Base-by-base conservation (phyloP, 768 basidiomycete genomes). In the Macrolepiota dolichaula region DNA sequence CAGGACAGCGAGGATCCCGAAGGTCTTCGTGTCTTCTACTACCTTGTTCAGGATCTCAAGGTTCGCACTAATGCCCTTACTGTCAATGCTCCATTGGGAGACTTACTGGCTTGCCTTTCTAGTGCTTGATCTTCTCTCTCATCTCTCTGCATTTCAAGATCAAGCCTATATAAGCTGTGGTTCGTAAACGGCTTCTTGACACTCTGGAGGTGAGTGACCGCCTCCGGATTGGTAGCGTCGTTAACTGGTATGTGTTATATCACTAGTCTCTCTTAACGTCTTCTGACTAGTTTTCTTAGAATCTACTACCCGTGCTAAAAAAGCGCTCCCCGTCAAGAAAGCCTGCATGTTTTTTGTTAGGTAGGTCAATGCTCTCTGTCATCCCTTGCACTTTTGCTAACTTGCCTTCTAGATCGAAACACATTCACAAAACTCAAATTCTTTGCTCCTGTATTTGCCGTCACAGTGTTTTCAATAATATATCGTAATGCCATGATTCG, bases 101-200 rank as follows among this genome's bases (percentile, higher is more conserved):
- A 51, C 4, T 50, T 51, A 12, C 9, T 54, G 19, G 35, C 13
- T 29, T 4, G 6, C 51, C 19, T 25, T 32, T 19, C 5, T 68
- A 99, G 96, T 98, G 96, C 76, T 84, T 98, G 62, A 96, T 99
- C 67, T 97, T 98, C 75, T 98, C 97, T 9, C 84, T 99, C 63
- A 98, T 99, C 72, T 94, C 94, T 2, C 85, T 99, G 38, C 96
- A 99, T 81, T 98, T 99, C 89, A 98, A 98, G 80, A 98, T 99
- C 83, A 98, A 99, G 82, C 97, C 97, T 15, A 98, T 94, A 67
- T 94, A 86, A 77, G 55, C 13, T 32, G 52, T 7, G 19, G 37
- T 50, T 32, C 37, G 25, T 29, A 15, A 44, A 22, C 5, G 38
- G 47, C 27, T 47, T 59, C 12, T 60, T 54, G 47, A 47, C 50